Conservation (phyloP, 768 basidiomycete genomes). For the Panellus pusillus region DNA sequence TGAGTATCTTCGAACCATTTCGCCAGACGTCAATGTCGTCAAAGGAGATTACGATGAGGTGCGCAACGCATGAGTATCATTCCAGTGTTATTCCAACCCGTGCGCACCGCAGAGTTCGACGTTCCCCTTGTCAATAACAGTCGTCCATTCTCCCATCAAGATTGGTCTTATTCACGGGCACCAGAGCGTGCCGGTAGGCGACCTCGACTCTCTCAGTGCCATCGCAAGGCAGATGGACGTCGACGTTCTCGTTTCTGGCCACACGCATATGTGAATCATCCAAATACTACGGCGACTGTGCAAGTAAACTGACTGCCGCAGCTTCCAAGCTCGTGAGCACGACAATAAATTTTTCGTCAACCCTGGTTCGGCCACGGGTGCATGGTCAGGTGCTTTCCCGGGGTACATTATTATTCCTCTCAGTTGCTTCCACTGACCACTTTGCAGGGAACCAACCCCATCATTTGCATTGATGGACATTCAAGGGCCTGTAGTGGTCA, state of each 20-base stretch:
- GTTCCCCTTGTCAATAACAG: slow-evolving; percentile 78
- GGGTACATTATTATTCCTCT: slow-evolving; percentile 43
- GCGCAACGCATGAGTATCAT: slow-evolving; percentile 21
- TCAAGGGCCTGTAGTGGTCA: slow-evolving; percentile 94
- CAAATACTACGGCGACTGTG: slow-evolving; percentile 27
- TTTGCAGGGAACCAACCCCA: slow-evolving; percentile 76
- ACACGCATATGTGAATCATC: slow-evolving; percentile 77
- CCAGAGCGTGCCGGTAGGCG: slow-evolving; percentile 89
- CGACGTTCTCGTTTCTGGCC: slow-evolving; percentile 90
- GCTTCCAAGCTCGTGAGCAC: slow-evolving; percentile 90
- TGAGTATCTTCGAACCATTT: slow-evolving; percentile 93
- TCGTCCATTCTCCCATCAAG: slow-evolving; percentile 81
- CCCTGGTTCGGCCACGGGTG: slow-evolving; percentile 93
- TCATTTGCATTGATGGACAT: slow-evolving; percentile 98
- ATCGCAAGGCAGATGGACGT: slow-evolving; percentile 97
- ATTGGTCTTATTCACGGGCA: slow-evolving; percentile 95
- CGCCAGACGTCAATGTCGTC: slow-evolving; percentile 88
- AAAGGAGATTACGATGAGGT: slow-evolving; percentile 97
- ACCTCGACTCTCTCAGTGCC: slow-evolving; percentile 84
- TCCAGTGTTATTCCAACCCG: neutral
- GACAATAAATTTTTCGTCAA: slow-evolving; percentile 94
- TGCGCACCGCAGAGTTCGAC: slow-evolving; percentile 48
- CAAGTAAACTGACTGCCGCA: slow-evolving; percentile 10
- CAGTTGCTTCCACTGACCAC: slow-evolving; percentile 2
- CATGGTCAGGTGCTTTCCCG: slow-evolving; percentile 79